Conservation (phyloP, 331 rosid species). For the Pyrus hybrid region DNA sequence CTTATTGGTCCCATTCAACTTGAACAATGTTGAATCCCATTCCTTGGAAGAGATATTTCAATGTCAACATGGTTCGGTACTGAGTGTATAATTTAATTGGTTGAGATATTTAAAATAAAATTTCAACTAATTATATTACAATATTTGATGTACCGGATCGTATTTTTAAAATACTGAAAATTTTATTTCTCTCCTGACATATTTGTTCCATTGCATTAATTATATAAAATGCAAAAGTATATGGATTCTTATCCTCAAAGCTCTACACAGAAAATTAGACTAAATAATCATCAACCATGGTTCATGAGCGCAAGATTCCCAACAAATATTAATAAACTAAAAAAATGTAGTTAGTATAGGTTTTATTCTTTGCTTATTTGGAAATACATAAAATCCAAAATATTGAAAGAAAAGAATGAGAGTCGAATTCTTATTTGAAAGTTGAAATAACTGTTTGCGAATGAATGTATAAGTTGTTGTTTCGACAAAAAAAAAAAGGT, state of each 20-base stretch:
- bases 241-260: neutral
- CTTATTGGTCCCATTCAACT: neutral
- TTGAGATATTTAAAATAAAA: too few relatives aligned
- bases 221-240: neutral
- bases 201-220: neutral
- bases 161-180: accelerated
- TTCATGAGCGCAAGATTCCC: neutral
- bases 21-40: neutral
- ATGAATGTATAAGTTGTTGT: too few relatives aligned
- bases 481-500: too few relatives aligned
- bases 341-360: neutral
- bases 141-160: accelerated
- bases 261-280: neutral
- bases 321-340: neutral
- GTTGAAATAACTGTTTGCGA: neutral
- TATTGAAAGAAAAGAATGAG: neutral
- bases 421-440: neutral
- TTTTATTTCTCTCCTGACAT: neutral
- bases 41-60: too few relatives aligned
- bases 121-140: too few relatives aligned
- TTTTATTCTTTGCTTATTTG: too few relatives aligned
- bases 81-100: too few relatives aligned
- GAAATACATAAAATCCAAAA: too few relatives aligned
- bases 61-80: too few relatives aligned
- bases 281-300: neutral